Evolutionary conservation across 768 basidiomycete genomes (phyloP).

Genomic region (Symmetrospora coprosmae): DNA sequence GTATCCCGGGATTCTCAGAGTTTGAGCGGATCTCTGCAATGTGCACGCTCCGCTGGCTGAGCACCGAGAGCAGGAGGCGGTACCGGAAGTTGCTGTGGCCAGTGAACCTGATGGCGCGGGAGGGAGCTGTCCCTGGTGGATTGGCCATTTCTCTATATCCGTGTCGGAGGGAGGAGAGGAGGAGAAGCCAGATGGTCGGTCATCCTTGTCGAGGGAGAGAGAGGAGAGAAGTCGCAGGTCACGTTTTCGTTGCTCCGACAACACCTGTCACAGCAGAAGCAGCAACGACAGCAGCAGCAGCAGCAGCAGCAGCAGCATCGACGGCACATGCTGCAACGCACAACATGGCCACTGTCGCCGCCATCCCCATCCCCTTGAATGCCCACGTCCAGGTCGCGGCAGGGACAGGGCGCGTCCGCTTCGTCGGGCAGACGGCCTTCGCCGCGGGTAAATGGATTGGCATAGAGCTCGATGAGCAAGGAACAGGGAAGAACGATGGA

Average conservation of each 20-base stretch:
- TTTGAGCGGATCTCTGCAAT: conserved; percentile 78
- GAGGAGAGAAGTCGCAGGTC: too few species aligned
- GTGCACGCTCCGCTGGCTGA: conserved; percentile 69
- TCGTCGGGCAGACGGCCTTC: conserved; percentile 68
- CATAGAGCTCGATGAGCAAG: conserved; percentile 58
- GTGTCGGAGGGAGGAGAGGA: not conserved
- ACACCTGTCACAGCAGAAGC: too few species aligned
- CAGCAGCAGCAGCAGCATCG: not conserved
- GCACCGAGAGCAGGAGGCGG: conserved; percentile 71
- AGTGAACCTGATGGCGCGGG: conserved; percentile 34
- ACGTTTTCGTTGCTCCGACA: too few species aligned
- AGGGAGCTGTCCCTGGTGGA: not conserved
- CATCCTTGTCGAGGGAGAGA: too few species aligned
- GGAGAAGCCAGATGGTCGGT: not conserved
- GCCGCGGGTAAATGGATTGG: conserved; percentile 88
- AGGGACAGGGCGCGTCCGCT: conserved; percentile 72
- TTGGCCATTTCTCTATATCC: not conserved
- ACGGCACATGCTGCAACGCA: not conserved
- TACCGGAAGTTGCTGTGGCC: conserved; percentile 72
- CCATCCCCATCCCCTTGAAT: not conserved
- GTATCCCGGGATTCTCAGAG: conserved; percentile 88
- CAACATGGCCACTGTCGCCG: not conserved
- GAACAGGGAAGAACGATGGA: conserved; percentile 89
- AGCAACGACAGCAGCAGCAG: not conserved
- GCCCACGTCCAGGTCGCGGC: conserved; percentile 58